These are phyloP conservation scores for Leccinellum albellum DNA, from an alignment of 768 basidiomycete species.

Conservation along the genomic window DNA sequence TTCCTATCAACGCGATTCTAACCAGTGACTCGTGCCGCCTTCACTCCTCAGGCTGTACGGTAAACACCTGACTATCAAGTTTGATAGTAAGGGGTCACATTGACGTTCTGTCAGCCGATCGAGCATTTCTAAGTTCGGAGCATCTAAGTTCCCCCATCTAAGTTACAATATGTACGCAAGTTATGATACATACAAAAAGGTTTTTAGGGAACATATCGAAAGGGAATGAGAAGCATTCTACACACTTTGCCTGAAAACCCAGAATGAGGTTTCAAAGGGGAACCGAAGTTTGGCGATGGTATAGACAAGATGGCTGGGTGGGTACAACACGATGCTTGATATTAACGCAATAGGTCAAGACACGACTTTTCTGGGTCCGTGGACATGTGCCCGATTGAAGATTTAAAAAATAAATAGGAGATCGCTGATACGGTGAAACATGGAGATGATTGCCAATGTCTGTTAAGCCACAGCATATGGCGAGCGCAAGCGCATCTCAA, in stretches of 20 bases:
- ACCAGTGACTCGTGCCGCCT: not conserved
- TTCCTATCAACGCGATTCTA: not conserved
- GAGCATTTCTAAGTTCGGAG: too few species aligned
- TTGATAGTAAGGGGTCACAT: not conserved
- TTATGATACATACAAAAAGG: constrained; percentile 24
- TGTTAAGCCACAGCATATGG: not conserved
- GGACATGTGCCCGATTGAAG: constrained; percentile 7
- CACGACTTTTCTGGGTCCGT: constrained; percentile 21
- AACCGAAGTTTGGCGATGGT: constrained; percentile 19
- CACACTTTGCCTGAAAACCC: constrained; percentile 9
- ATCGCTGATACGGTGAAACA: constrained; percentile 1
- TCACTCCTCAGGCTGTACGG: not conserved
- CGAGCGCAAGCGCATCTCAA: constrained; percentile 22
- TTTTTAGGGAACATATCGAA: constrained; percentile 18
- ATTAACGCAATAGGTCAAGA: constrained; percentile 19
- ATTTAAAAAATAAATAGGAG: constrained; percentile 29
- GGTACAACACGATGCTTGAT: constrained; percentile 28
- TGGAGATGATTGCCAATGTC: not conserved
- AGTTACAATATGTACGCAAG: not conserved
- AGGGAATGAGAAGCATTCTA: constrained; percentile 15
- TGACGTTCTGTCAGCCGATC: not conserved
- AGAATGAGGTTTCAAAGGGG: constrained; percentile 2
- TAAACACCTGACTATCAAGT: not conserved
- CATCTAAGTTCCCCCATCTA: not conserved
- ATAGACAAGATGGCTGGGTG: constrained; percentile 20